These are phyloP conservation scores for Cercospora sp. DNA, from an alignment of 2,329 filamentous ascomycete genomes.

Conservation along the genomic window DNA sequence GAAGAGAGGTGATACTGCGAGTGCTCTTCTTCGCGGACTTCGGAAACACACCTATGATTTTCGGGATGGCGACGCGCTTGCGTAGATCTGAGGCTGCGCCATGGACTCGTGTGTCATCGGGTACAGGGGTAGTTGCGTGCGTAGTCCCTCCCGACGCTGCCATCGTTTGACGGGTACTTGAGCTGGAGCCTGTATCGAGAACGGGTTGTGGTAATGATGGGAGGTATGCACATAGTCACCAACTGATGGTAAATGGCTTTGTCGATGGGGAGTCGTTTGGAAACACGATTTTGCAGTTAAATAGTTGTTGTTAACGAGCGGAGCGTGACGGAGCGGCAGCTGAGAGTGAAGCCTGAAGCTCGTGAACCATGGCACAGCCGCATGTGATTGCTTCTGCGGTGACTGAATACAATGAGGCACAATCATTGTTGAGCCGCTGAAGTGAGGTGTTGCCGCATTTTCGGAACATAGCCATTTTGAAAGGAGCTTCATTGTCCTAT, in stretches of 20 bases:
- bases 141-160: not conserved
- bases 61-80: not conserved
- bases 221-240: not conserved
- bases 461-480: not conserved
- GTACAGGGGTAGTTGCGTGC: not conserved
- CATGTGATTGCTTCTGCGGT: not conserved
- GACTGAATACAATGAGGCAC: not conserved
- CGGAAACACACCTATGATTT: not conserved
- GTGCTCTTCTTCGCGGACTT: not conserved
- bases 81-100: not conserved
- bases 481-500: conserved; percentile 2
- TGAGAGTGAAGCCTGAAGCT: not conserved
- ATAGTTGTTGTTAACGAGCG: not conserved
- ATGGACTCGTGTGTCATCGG: not conserved
- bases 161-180: not conserved
- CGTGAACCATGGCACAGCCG: not conserved
- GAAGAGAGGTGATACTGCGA: not conserved
- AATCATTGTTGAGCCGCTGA: not conserved
- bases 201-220: not conserved
- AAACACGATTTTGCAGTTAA: not conserved
- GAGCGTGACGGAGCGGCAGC: not conserved
- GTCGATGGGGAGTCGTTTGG: not conserved
- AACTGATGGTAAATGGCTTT: not conserved
- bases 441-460: not conserved
- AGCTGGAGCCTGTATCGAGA: not conserved